Evolutionary conservation across 805 yeast species (phyloP), one percentile per base, ranked within the genome.

Genomic region (Huiozyma sinensis): DNA sequence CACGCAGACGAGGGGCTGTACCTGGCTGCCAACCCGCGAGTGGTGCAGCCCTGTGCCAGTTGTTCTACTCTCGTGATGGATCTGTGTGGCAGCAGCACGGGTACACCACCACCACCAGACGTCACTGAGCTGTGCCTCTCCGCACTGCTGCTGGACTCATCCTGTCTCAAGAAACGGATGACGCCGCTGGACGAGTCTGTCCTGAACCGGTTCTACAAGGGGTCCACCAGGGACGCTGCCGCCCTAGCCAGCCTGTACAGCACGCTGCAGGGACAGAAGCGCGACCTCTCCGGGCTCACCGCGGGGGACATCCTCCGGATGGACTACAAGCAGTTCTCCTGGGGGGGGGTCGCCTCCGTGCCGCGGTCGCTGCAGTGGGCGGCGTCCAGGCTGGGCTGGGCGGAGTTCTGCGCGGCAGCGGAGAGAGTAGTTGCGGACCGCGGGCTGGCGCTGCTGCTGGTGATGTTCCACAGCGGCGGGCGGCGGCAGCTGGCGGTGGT

Each of bases 111-210:
- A 3, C 12, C 47, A 11, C 43, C 64, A 33, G 50, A 55, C 2
- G 75, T 73, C 6, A 64, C 73, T 1, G 61, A 65, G 30, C 63
- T 86, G 10, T 66, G 78, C 6, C 49, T 80, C 40, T 81, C 85
- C 0, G 92, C 96, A 1, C 71, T 83, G 30, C 55, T 87, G 34
- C 68, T 83, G 9, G 97, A 90, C 54, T 89, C 97, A 0, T 64
- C 78, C 5, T 79, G 81, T 51, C 65, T 87, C 68, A 65, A 71
- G 7, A 69, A 70, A 39, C 81, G 80, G 58, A 83, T 83, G 4
- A 86, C 81, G 49, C 55, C 57, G 0, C 68, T 67, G 4, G 97
- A 90, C 59, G 50, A 58, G 30, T 44, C 51, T 9, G 44, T 61
- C 6, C 32, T 51, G 6, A 28, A 17, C n/a, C 4, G 30, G 6